Percentiles rank a stretch among this genome's conserved stretches.
These are phyloP conservation scores for Uncinocarpus reesii DNA, from an alignment of 2,329 filamentous ascomycete genomes.

Conservation along the genomic window DNA sequence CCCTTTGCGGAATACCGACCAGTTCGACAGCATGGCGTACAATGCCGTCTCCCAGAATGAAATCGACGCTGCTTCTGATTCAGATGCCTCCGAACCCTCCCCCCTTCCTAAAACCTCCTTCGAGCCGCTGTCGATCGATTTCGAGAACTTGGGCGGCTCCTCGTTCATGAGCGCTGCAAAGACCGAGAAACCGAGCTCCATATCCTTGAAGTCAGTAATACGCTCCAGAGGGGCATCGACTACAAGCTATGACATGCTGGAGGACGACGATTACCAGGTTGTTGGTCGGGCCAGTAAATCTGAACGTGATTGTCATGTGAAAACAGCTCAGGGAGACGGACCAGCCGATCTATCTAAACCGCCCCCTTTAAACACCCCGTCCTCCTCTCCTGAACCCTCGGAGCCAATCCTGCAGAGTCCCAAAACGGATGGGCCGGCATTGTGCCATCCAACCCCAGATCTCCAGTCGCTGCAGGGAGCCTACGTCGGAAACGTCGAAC, in stretches of 20 bases:
- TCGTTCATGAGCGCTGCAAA: constrained; percentile 24
- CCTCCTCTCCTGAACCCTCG: neutral
- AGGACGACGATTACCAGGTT: constrained; percentile 37
- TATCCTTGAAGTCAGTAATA: constrained; percentile 15
- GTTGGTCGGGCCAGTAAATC: constrained; percentile 21
- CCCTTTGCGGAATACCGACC: constrained; percentile 10
- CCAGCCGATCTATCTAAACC: neutral
- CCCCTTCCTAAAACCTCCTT: constrained; percentile 23
- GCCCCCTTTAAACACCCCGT: neutral
- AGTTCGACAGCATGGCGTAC: constrained; percentile 31
- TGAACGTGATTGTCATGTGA: constrained; percentile 7
- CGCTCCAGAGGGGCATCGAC: constrained; percentile 14
- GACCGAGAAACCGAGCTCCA: constrained; percentile 20
- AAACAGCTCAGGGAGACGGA: neutral
- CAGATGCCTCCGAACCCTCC: constrained; percentile 26
- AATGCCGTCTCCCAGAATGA: constrained; percentile 36
- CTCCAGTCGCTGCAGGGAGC: constrained; percentile 43
- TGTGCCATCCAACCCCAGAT: constrained; percentile 42
- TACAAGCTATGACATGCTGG: constrained; percentile 38
- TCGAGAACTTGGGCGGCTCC: constrained; percentile 26
- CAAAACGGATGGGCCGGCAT: constrained; percentile 33
- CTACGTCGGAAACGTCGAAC: constrained; percentile 41
- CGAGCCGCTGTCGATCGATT: constrained; percentile 25
- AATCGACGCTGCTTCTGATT: constrained; percentile 30
- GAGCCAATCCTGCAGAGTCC: constrained; percentile 32